These are phyloP conservation scores for Hyphopichia buzzinii DNA, from an alignment of 1,139 yeast genomes.

Conservation along the genomic window DNA sequence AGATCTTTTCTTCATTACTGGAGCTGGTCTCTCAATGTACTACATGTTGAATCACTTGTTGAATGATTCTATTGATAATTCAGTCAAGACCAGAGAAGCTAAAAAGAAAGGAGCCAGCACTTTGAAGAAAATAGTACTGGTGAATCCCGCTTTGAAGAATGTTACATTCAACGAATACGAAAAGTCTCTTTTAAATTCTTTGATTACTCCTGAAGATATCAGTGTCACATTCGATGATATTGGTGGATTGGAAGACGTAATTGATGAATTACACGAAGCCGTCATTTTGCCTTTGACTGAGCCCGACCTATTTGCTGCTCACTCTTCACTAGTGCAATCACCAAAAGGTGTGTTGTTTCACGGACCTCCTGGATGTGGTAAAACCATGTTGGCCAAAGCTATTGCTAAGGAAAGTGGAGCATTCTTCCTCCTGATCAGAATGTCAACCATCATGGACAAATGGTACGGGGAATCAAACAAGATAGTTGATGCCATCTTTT, in stretches of 20 bases:
- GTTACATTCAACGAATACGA: slow-evolving; percentile 74
- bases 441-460: slow-evolving; percentile 95
- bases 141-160: slow-evolving; percentile 57
- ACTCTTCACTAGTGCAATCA: slow-evolving; percentile 70
- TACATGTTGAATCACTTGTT: slow-evolving; percentile 62
- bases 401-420: slow-evolving; percentile 92
- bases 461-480: slow-evolving; percentile 98
- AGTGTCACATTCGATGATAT: slow-evolving; percentile 72
- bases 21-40: slow-evolving; percentile 81
- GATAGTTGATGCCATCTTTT: slow-evolving; percentile 89
- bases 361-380: slow-evolving; percentile 99
- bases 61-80: slow-evolving; percentile 50
- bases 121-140: slow-evolving; percentile 53
- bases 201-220: slow-evolving; percentile 82
- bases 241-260: slow-evolving; percentile 82
- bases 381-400: slow-evolving; percentile 96
- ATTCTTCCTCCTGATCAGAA: slow-evolving; percentile 83
- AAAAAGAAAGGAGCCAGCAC: slow-evolving; percentile 67
- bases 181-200: slow-evolving; percentile 67
- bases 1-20: slow-evolving; percentile 71
- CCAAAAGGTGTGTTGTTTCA: slow-evolving; percentile 92
- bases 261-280: slow-evolving; percentile 83
- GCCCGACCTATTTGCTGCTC: slow-evolving; percentile 62
- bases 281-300: slow-evolving; percentile 84
- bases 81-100: slow-evolving; percentile 59